Base-by-base conservation (phyloP, 2,329 filamentous ascomycete genomes). In the Colletotrichum chrysophilum region DNA sequence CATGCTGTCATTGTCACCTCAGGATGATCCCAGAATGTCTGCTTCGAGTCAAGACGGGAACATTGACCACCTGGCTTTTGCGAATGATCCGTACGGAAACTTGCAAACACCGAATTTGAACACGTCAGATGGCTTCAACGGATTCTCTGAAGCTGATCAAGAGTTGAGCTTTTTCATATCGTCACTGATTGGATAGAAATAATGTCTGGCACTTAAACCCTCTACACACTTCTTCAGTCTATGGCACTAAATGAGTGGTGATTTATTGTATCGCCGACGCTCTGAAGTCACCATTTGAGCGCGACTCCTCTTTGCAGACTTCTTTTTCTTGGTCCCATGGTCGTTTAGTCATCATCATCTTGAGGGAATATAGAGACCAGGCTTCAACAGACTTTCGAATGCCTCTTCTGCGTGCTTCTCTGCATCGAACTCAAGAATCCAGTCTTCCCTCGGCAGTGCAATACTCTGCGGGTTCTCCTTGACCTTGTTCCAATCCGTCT, bases 381-480 rank as follows among this genome's bases (percentile, higher is more conserved):
- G 38, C 38, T 48, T 48, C 38, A 48, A 4, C 38, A 48, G 3
- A 3, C 9, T 12, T 48, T 48, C 38, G 6, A 61, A 61, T 5
- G 16, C 5, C 32, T 61, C 58, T 21, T 61, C 58, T 32, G 58
- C 58, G 12, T 61, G 58, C 7, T 34, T 34, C 4, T 61, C 58
- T 13, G 58, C 58, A 18, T 61, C 30, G 28, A 61, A 61, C 58
- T 61, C 58, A n/a, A 61, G 58, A 3, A 61, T 61, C 58, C 58
- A 61, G 1, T 61, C 30, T 21, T 61, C 58, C 3, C 58, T 34
- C 0, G 58, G 58, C 30, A 61, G 4, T 3, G 58, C 58, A 21
- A 34, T 61, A 18, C 58, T 34, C 18, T 61, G 28, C 7, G 58
- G 58, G 58, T 16, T 34, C 32, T 61, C 30, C 1, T 24, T 61